Evolutionary conservation across 768 basidiomycete species (phyloP).

Genomic region (Russula olivacea): DNA sequence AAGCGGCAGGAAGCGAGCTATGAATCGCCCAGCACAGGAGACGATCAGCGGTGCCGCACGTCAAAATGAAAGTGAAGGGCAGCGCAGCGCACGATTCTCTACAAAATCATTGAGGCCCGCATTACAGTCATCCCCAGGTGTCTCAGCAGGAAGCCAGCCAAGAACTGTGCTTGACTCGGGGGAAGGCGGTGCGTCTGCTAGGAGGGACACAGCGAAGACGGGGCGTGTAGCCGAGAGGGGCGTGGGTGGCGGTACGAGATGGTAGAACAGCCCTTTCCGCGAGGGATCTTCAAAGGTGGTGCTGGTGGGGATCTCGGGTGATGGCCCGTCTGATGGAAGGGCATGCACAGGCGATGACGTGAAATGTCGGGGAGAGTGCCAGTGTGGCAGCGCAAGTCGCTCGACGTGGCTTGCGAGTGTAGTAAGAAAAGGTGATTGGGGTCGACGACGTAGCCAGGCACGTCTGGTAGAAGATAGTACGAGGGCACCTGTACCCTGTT

Average conservation of each 20-base stretch:
- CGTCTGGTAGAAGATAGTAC: background rate
- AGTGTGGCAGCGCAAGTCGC: background rate
- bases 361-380: background rate
- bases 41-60: background rate
- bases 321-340: background rate
- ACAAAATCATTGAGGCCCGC: conserved; percentile 64
- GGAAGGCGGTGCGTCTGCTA: conserved; percentile 15
- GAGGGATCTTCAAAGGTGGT: conserved; percentile 22
- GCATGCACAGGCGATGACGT: background rate
- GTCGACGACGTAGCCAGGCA: background rate
- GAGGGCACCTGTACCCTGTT: conserved; percentile 26
- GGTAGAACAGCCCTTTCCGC: conserved; percentile 22
- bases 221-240: conserved; percentile 11
- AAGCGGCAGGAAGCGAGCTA: conserved; percentile 28
- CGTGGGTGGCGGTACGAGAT: conserved; percentile 20
- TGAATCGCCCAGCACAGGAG: background rate
- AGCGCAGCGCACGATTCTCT: conserved; percentile 54
- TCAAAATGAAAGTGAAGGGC: background rate
- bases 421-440: background rate
- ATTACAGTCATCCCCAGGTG: conserved; percentile 32
- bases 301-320: background rate
- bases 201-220: conserved; percentile 24
- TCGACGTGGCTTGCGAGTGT: background rate
- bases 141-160: conserved; percentile 25
- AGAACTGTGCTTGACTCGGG: conserved; percentile 20